Base-by-base conservation (phyloP, 148 eudicot species). In the Cornus controversa region DNA sequence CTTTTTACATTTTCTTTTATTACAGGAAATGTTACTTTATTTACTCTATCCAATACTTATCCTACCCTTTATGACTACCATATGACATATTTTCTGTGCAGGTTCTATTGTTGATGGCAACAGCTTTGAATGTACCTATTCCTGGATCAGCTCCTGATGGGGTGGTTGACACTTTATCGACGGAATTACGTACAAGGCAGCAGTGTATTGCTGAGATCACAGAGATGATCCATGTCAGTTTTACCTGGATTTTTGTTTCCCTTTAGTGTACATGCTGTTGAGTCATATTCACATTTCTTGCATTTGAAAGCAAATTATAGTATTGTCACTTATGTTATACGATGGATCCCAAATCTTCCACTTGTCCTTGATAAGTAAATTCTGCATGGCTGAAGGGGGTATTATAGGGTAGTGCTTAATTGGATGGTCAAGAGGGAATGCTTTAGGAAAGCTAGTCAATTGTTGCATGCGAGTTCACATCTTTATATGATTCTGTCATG, bases 191-290 rank as follows among this genome's bases (percentile, higher is more conserved):
- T 66, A 73, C 78, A 73, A 91, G 97, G 81, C 98, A 92, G 75
- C 97, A 94, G 69, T 78, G 86, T 68, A 85, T 94, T 63, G 98
- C 98, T 79, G 98, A 89, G 82, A 90, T 94, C 79, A 92, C 94
- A 53, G 98, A 92, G 85, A 94, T 94, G 98, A 94, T 94, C 69
- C 98, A 94, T 91, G 98, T 94, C 37, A 80, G 94, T 88, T 63
- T 73, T 78, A 47, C 53, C 16, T 54, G 24, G 25, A 69, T 63
- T 69, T 27, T 15, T 57, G 25, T 27, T 36, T 10, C 24, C 15
- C 20, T 50, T 11, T 50, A 58, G 8, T 36, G 8, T 34, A 27
- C 22, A 47, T 25, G 40, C 10, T 71, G 22, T 45, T 13, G 24
- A 40, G 11, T 13, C 10, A 22, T 34, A 18, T 22, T 6, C 10